A percentile compares a stretch with the other conserved stretches of the same genome.
phyloP scores from a whole-genome alignment of 192 early-diverging fungal species.

The Rhizophagus prolifer region DNA sequence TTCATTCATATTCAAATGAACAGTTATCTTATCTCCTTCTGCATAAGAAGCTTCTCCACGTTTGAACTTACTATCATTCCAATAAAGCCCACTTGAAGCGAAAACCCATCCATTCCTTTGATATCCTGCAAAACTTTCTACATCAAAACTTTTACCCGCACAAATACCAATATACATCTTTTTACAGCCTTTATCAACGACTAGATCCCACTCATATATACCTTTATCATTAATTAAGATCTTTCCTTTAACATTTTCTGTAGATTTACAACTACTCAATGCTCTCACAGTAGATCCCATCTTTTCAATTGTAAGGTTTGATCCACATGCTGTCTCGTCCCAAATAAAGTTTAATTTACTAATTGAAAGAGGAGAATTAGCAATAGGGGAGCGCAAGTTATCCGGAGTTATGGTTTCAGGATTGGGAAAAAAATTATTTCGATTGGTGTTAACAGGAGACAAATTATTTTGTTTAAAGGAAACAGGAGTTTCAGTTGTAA shows the following conservation, averaged over 20 bases:
- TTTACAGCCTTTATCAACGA: conserved; percentile 3
- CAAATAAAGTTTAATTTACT: not conserved
- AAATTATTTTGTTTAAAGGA: not conserved
- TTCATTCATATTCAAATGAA: conserved; percentile 28
- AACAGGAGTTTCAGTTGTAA: not conserved
- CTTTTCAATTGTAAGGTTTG: not conserved
- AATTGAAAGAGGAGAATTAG: not conserved
- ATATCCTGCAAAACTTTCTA: not conserved
- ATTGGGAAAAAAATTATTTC: not conserved
- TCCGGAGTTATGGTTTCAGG: not conserved
- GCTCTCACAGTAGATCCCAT: not conserved
- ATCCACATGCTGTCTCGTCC: not conserved
- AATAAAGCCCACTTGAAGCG: not conserved
- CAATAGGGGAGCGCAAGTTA: not conserved
- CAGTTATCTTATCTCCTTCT: conserved; percentile 4
- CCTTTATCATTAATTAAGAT: not conserved
- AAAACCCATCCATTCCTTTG: conserved; percentile 9
- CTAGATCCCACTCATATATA: conserved; percentile 21
- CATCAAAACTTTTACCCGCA: not conserved
- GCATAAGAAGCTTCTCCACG: not conserved
- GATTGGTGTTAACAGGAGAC: not conserved
- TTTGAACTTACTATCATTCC: not conserved
- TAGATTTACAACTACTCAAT: not conserved
- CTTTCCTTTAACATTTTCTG: not conserved
- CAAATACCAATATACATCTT: conserved; percentile 8